Percentiles rank a stretch among this genome's conserved stretches.
Evolutionary conservation across 1,284 basidiomycete genomes (phyloP).

Genomic region (Microstroma glucosiphilum): DNA sequence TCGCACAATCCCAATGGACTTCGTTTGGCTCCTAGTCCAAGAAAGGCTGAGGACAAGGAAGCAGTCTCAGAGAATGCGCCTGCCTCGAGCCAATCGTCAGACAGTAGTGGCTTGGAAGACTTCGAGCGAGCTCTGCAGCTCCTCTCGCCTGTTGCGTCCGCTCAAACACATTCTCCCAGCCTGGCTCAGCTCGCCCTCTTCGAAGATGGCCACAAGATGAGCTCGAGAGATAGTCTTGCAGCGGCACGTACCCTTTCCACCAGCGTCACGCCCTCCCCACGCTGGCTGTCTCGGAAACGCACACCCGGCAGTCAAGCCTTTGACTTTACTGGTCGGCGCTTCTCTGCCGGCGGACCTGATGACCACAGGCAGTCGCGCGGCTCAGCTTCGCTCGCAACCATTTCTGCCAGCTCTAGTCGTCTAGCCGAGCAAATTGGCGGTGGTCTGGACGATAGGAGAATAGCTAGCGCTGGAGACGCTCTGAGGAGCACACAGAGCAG

Average conservation of each 20-base stretch:
- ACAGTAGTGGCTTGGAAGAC: slow-evolving; percentile 30
- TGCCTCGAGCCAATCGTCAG: slow-evolving; percentile 10
- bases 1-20: too few species aligned
- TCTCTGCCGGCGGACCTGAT: neutral
- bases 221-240: slow-evolving; percentile 31
- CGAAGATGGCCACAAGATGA: slow-evolving; percentile 18
- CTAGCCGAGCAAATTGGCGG: too few species aligned
- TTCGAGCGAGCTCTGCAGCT: slow-evolving; percentile 36
- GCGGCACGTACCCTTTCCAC: slow-evolving; percentile 32
- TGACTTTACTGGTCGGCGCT: slow-evolving; percentile 19
- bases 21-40: too few species aligned
- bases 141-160: slow-evolving; percentile 28
- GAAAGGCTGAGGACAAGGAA: too few species aligned
- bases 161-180: slow-evolving; percentile 16
- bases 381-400: too few species aligned
- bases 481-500: too few species aligned
- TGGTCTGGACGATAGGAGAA: too few species aligned
- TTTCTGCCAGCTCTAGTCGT: too few species aligned
- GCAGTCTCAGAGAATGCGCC: too few species aligned
- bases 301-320: neutral
- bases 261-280: slow-evolving; percentile 33
- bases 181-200: slow-evolving; percentile 13
- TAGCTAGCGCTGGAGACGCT: too few species aligned
- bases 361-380: too few species aligned
- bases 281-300: slow-evolving; percentile 24